Evolutionary conservation across 2,329 filamentous ascomycete genomes (phyloP), one percentile per base, ranked within the genome.

Genomic region (Fusarium oligoseptatum): DNA sequence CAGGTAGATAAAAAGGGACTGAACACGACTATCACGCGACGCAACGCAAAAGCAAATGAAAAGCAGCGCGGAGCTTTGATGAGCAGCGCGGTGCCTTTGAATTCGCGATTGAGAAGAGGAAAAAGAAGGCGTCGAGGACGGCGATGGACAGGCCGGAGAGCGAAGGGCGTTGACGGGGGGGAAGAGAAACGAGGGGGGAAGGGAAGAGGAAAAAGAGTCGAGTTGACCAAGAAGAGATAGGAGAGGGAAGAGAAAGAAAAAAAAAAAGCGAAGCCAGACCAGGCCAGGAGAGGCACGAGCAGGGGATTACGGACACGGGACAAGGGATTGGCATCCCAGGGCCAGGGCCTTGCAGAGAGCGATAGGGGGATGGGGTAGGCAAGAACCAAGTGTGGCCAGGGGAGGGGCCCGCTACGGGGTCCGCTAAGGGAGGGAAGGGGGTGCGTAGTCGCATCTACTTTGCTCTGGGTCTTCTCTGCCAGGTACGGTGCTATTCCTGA

Each of bases 281-380:
- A 72, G 69, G 64, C 73, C 73, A 74, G 67, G 74, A 76, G 77
- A 77, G 74, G 70, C 69, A 73, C 77, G 71, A 77, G 68, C 75
- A 78, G 76, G 76, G 76, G 76, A 76, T 75, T 76, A 71, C 71
- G 76, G 75, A 78, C 73, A 78, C 73, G 73, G 76, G 70, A 78
- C 76, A 78, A 78, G 76, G 76, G 76, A 76, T 76, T 78, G 65
- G 70, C 69, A 71, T 72, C 70, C 75, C 66, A 63, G 71, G 71
- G 67, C 29, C 72, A 74, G 76, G 74, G 71, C 68, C 76, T 78
- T 68, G 76, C 70, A 78, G 71, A 74, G 73, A 68, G 64, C 68
- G 76, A 78, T 78, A 78, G 76, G 76, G 76, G 76, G 70, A 74
- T 67, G 63, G 66, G 61, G 72, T 60, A 74, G 61, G 60, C 60